phyloP scores from a whole-genome alignment of 176 grass and related monocot genomes.

The Pontederia crassipes region DNA sequence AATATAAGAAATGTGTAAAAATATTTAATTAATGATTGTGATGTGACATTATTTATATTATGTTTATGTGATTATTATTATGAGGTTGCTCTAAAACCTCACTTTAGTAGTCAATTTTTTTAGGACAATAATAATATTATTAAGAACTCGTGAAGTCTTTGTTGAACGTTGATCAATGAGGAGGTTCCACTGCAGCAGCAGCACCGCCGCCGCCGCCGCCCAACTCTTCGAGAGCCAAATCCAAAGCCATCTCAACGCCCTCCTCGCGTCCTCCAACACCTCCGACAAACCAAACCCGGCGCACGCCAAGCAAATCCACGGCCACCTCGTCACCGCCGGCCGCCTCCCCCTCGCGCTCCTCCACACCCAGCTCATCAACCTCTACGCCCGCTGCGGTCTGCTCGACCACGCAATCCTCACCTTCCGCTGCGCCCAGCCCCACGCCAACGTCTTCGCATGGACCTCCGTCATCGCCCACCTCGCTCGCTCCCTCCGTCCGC shows the following conservation, averaged over 20 bases:
- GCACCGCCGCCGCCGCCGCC: too few relatives aligned
- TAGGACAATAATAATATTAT: too few relatives aligned
- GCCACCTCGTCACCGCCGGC: conserved; percentile 20
- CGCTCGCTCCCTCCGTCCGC: conserved; percentile 13
- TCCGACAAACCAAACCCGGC: not conserved
- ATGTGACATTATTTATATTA: too few relatives aligned
- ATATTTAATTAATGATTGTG: too few relatives aligned
- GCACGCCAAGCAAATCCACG: conserved; percentile 36
- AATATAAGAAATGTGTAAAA: too few relatives aligned
- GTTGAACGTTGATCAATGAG: too few relatives aligned
- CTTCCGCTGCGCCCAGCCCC: conserved; percentile 6
- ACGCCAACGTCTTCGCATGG: conserved; percentile 19
- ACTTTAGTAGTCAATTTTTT: too few relatives aligned
- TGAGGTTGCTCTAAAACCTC: too few relatives aligned
- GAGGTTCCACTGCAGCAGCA: too few relatives aligned
- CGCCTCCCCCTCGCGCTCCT: conserved; percentile 20
- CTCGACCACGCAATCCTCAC: conserved; percentile 14
- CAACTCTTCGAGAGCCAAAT: too few relatives aligned
- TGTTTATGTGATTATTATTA: too few relatives aligned
- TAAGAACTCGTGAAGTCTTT: too few relatives aligned
- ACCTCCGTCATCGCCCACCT: conserved; percentile 25
- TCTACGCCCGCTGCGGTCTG: conserved; percentile 30
- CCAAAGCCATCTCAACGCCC: not conserved
- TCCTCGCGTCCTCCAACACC: not conserved
- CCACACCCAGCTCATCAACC: conserved; percentile 45